Evolutionary conservation across 1,139 yeast genomes (phyloP), one percentile per base, ranked within the genome.

Genomic region (Scheffersomyces segobiensis): DNA sequence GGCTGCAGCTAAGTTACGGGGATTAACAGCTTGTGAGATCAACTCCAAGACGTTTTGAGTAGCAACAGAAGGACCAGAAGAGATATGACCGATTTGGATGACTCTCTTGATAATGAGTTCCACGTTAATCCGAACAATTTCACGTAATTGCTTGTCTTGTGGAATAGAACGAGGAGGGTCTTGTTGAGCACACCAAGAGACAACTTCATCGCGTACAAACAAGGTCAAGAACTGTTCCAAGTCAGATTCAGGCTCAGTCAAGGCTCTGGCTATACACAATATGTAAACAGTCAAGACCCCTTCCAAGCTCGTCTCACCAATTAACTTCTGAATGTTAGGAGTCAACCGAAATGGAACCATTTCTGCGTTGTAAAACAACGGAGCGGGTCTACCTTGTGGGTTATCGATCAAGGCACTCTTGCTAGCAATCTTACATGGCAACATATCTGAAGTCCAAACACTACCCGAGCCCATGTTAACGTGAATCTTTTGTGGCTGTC

Each of bases 261-360:
- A 79, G 12, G 97, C 93, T 68, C 93, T 85, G 0, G 98, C 96
- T 71, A 93, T 91, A 46, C 88, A 85, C 81, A 93, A 87, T 54
- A 95, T 80, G 66, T 93, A 87, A 61, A 93, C 93, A 1, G 98
- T 88, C 64, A 93, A 86, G 21, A 96, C 82, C 57, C 99, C 99
- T 73, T 96, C 99, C 67, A 93, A 77, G 5, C 95, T 91, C 26
- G 95, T 87, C 62, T 93, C 97, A 47, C 99, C 99, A 79, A 96
- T 92, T 68, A 95, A 82, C 64, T 90, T 88, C 73, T 95, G 99
- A 58, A 96, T 85, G 70, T 96, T 96, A 50, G 99, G 99, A 5
- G 99, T 95, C 69, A 96, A 82, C 69, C 99, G 84, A 83, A 96
- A 95, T 50, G 99, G 98, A 55, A 95, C 98, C 65, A 93, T 86